phyloP scores from a whole-genome alignment of 345 rosid genomes.

The Arabidopsis arenosa region DNA sequence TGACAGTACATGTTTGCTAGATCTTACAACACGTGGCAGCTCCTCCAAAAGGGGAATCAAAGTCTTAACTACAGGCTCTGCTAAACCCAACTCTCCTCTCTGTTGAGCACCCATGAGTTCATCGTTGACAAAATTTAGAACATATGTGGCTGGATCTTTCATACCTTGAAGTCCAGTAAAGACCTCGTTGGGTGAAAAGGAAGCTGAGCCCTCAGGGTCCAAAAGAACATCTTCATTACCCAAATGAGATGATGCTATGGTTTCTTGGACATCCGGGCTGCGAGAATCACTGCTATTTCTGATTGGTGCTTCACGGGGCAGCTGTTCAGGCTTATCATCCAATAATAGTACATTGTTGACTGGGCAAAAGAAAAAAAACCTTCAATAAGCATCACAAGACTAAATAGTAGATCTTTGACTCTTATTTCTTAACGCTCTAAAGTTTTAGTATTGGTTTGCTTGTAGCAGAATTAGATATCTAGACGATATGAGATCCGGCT shows the following conservation, averaged over 20 bases:
- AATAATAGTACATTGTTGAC: constrained; percentile 10
- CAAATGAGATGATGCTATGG: constrained; percentile 14
- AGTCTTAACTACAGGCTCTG: constrained; percentile 24
- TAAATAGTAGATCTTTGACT: background rate
- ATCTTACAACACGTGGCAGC: constrained; percentile 12
- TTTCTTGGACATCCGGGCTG: constrained; percentile 29
- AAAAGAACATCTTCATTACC: constrained; percentile 30
- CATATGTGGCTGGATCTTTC: constrained; percentile 16
- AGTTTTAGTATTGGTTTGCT: constrained; percentile 10
- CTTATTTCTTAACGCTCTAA: background rate
- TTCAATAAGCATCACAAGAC: constrained; percentile 16
- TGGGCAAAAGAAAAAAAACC: background rate
- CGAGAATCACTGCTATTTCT: constrained; percentile 14
- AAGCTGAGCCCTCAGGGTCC: constrained; percentile 23
- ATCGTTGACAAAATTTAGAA: constrained; percentile 22
- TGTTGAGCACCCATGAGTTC: constrained; percentile 19
- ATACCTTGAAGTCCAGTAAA: background rate
- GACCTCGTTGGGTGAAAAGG: constrained; percentile 38
- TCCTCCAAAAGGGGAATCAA: constrained; percentile 31
- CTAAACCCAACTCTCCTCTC: constrained; percentile 36
- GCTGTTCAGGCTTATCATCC: constrained; percentile 28
- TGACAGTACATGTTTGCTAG: constrained; percentile 11
- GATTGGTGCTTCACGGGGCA: constrained; percentile 22
- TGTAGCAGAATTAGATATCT: constrained; percentile 7
- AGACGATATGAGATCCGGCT: constrained; percentile 3